phyloP scores from a whole-genome alignment of 345 rosid genomes.

The Rhodamnia argentea region DNA sequence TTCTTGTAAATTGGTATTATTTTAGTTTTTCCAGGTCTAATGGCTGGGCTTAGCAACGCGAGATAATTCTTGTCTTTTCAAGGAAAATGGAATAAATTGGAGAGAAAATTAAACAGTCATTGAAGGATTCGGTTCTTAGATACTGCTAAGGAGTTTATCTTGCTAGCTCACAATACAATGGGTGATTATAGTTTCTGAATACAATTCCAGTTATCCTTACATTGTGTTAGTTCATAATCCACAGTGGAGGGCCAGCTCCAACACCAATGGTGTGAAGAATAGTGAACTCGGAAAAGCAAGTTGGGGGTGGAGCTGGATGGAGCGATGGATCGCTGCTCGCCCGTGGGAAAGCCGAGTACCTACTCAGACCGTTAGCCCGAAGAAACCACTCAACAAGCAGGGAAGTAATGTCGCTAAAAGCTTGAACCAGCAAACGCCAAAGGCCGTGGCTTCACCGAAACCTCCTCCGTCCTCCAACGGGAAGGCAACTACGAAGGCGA shows the following conservation, averaged over 20 bases:
- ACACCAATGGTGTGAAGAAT: slow-evolving; percentile 27
- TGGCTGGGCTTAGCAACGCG: background rate
- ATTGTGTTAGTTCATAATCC: background rate
- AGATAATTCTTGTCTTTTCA: background rate
- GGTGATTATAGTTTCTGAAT: background rate
- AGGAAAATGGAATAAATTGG: background rate
- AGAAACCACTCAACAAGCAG: slow-evolving; percentile 34
- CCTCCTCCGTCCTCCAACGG: slow-evolving; percentile 25
- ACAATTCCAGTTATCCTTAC: background rate
- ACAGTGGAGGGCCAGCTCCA: slow-evolving; percentile 83
- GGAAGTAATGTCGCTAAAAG: slow-evolving; percentile 25
- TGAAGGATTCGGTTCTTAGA: background rate
- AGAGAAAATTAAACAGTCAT: background rate
- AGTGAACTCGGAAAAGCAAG: slow-evolving; percentile 62
- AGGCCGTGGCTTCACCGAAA: slow-evolving; percentile 38
- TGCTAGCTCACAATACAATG: background rate
- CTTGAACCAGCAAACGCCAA: slow-evolving; percentile 36
- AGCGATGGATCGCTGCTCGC: slow-evolving; percentile 83
- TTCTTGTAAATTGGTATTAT: background rate
- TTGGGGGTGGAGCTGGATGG: slow-evolving; percentile 99
- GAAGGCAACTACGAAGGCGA: slow-evolving; percentile 25
- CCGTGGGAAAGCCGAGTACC: slow-evolving; percentile 87
- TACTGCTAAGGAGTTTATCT: background rate
- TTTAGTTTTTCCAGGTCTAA: background rate
- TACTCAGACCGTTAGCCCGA: slow-evolving; percentile 30